These are phyloP conservation scores for Trichoderma sp. DNA, from an alignment of 2,329 filamentous ascomycete genomes.

Conservation along the genomic window DNA sequence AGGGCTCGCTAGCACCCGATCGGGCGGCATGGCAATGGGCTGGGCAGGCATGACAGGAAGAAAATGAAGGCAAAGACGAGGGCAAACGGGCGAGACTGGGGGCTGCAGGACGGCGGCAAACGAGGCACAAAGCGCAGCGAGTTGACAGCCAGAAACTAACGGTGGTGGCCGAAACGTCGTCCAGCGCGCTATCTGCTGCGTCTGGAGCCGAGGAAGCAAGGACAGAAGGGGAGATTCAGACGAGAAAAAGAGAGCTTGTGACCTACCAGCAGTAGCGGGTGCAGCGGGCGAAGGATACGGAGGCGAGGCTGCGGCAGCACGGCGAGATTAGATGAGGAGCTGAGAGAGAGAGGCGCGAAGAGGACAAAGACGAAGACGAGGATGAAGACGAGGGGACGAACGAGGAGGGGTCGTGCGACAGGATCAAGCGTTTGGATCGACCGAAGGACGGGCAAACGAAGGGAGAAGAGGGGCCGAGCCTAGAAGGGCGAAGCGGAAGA, in stretches of 20 bases:
- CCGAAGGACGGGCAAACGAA: slow-evolving; percentile 10
- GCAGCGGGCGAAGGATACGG: background rate
- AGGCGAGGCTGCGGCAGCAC: slow-evolving; percentile 1
- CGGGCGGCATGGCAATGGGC: slow-evolving; percentile 11
- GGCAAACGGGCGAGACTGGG: slow-evolving; percentile 1
- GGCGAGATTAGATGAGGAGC: slow-evolving; percentile 19
- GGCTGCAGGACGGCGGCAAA: slow-evolving; percentile 10
- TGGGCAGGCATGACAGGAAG: slow-evolving; percentile 8
- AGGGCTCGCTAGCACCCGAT: slow-evolving; percentile 21
- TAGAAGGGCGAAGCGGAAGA: slow-evolving; percentile 14
- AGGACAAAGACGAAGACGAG: background rate
- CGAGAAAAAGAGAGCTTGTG: background rate
- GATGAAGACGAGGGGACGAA: background rate
- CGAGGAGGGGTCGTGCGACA: slow-evolving; percentile 24
- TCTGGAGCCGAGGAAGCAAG: background rate
- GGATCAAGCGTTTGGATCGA: slow-evolving; percentile 17
- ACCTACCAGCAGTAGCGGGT: slow-evolving; percentile 17
- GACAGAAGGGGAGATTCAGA: background rate
- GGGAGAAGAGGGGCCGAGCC: slow-evolving; percentile 13
- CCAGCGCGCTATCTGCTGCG: background rate
- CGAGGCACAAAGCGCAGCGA: slow-evolving; percentile 4
- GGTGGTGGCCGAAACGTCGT: slow-evolving; percentile 19
- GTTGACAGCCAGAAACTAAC: background rate
- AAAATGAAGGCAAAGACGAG: background rate
- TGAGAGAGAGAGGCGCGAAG: background rate